These are phyloP conservation scores for Aspergillus flavus DNA, from an alignment of 2,329 filamentous ascomycete genomes.

Conservation along the genomic window DNA sequence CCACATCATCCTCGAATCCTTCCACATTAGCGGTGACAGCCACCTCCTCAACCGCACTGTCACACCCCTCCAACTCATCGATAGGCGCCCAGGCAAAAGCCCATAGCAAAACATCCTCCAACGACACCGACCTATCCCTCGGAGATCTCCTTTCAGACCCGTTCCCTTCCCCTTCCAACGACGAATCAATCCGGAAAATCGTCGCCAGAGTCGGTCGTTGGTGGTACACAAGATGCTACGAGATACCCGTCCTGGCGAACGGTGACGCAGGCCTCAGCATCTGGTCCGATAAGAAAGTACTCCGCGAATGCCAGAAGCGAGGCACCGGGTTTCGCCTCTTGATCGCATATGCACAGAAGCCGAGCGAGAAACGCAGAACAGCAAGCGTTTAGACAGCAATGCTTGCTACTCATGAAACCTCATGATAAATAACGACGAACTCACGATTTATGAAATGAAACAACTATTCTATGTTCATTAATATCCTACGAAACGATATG, in stretches of 20 bases:
- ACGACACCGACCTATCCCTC: constrained; percentile 51
- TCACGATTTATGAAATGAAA: constrained; percentile 7
- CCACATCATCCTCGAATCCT: constrained; percentile 40
- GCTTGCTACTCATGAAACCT: neutral
- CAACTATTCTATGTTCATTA: neutral
- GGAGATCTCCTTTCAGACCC: constrained; percentile 74
- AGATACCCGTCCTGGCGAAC: constrained; percentile 61
- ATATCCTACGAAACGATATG: neutral
- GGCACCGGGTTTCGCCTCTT: constrained; percentile 87
- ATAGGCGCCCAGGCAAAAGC: constrained; percentile 20
- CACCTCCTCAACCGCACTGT: constrained; percentile 28
- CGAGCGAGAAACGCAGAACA: constrained; percentile 52
- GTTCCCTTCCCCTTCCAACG: constrained; percentile 68
- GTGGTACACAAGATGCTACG: constrained; percentile 96
- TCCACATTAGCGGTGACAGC: constrained; percentile 33
- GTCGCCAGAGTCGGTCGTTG: constrained; percentile 88
- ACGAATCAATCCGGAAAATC: constrained; percentile 88
- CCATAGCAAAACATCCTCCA: constrained; percentile 36
- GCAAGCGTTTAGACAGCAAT: constrained; percentile 41
- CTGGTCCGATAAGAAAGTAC: constrained; percentile 73
- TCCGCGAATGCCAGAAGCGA: constrained; percentile 83
- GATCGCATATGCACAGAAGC: constrained; percentile 88
- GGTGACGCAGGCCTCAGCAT: constrained; percentile 63
- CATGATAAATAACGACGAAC: constrained; percentile 15
- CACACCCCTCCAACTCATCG: constrained; percentile 27